These are phyloP conservation scores for Alternaria hordeiaustralica DNA, from an alignment of 2,329 filamentous ascomycete genomes.

Conservation along the genomic window DNA sequence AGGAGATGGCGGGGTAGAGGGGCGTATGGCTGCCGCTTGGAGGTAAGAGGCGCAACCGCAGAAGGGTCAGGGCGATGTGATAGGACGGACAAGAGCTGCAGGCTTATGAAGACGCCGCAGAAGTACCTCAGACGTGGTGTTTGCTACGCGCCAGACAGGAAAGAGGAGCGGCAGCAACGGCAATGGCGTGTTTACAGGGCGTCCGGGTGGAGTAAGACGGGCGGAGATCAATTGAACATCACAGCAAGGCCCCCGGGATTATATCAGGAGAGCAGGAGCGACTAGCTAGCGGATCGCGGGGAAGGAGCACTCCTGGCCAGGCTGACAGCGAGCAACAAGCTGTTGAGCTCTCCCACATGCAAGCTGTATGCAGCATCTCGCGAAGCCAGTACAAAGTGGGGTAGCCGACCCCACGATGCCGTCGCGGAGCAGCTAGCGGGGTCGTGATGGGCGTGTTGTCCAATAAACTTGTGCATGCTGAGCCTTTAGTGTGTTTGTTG, in stretches of 20 bases:
- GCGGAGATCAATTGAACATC: neutral
- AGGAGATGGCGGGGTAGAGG: conserved; percentile 37
- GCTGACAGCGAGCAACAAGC: conserved; percentile 24
- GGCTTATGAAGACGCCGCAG: conserved; percentile 5
- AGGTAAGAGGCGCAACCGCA: conserved; percentile 12
- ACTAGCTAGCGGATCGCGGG: conserved; percentile 7
- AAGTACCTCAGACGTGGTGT: conserved; percentile 1
- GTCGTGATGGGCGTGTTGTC: conserved; percentile 10
- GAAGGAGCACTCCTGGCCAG: conserved; percentile 2
- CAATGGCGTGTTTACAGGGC: conserved; percentile 3
- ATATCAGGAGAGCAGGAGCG: conserved; percentile 12
- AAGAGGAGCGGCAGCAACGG: conserved; percentile 1
- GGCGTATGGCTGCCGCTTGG: conserved; percentile 7
- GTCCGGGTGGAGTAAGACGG: neutral
- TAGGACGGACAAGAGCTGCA: conserved; percentile 1
- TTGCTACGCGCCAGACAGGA: neutral
- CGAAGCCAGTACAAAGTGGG: conserved; percentile 30
- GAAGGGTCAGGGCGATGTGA: neutral
- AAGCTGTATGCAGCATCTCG: conserved; percentile 28
- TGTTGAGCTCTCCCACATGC: conserved; percentile 32
- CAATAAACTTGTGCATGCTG: conserved; percentile 25
- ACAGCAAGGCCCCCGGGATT: neutral
- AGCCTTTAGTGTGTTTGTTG: conserved; percentile 13
- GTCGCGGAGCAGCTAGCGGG: conserved; percentile 16
- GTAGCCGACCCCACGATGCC: conserved; percentile 24